Evolutionary conservation across 2,329 filamentous ascomycete species (phyloP).

Genomic region (Aspergillus pseudoglaucus): DNA sequence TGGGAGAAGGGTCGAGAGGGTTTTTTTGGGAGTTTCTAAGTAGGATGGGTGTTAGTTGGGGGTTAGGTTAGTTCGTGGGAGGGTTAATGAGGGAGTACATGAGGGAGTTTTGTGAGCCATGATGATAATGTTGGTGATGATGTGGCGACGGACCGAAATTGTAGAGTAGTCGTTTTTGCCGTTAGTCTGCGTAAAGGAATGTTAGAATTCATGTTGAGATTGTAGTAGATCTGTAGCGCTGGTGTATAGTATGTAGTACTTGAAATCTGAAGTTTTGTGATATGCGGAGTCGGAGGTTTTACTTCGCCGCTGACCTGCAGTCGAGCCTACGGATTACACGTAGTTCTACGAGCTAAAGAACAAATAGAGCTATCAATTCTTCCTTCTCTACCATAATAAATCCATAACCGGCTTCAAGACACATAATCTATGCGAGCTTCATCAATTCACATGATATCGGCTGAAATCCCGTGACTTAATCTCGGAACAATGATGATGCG

Average conservation of each 20-base stretch:
- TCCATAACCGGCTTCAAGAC: too few relatives aligned
- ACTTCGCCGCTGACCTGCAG: background rate
- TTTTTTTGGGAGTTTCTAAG: background rate
- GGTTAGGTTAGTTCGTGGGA: background rate
- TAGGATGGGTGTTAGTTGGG: background rate
- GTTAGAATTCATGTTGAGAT: background rate
- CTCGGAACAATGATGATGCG: constrained; percentile 19
- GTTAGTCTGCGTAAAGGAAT: background rate
- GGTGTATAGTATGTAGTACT: background rate
- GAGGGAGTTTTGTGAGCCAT: background rate
- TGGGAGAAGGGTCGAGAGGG: constrained; percentile 5
- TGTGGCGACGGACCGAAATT: background rate
- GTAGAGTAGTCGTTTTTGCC: background rate
- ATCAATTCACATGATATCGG: constrained; percentile 17
- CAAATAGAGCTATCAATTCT: too few relatives aligned
- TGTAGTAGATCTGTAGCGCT: background rate
- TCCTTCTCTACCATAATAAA: too few relatives aligned
- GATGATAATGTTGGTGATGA: background rate
- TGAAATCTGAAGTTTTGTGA: background rate
- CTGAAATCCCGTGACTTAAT: constrained; percentile 19
- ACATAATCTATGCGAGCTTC: too few relatives aligned
- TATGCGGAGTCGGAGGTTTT: background rate
- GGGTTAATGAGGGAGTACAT: too few relatives aligned
- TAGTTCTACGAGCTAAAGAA: too few relatives aligned
- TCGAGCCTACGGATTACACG: background rate